Evolutionary conservation across 345 rosid species (phyloP).

Genomic region (Kandelia obovata): DNA sequence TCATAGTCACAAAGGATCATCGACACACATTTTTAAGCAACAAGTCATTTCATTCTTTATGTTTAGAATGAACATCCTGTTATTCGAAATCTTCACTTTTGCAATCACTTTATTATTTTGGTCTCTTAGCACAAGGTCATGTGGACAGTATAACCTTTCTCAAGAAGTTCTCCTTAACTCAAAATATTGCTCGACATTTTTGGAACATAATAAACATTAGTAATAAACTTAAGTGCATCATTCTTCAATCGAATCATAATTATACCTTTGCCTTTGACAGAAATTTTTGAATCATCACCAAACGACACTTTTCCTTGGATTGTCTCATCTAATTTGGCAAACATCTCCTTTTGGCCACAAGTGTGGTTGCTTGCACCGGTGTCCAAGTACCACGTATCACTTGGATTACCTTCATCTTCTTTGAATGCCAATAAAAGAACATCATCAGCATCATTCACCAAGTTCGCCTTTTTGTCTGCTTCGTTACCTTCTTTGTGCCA

Average conservation of each 20-base stretch:
- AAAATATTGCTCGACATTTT: background rate
- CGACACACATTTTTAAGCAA: background rate
- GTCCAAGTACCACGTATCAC: slow-evolving; percentile 7
- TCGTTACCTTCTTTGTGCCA: background rate
- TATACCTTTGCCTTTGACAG: slow-evolving; percentile 1
- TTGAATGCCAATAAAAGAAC: background rate
- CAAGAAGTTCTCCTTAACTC: background rate
- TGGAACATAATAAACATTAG: slow-evolving; percentile 1
- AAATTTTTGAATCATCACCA: slow-evolving; percentile 11
- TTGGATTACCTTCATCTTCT: background rate
- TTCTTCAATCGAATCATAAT: background rate
- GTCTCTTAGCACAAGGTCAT: background rate
- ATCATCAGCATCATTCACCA: background rate
- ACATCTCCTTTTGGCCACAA: background rate
- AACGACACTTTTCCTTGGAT: background rate
- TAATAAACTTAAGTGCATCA: background rate
- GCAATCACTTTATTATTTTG: background rate
- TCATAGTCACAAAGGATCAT: background rate
- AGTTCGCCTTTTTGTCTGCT: background rate
- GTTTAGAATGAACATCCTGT: background rate
- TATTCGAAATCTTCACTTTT: background rate
- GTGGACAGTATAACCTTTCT: background rate
- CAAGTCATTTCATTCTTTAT: background rate
- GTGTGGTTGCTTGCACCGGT: background rate
- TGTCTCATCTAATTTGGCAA: slow-evolving; percentile 2